A percentile compares a stretch with the other conserved stretches of the same genome.
Conservation (phyloP, 768 basidiomycete species). For the Auriscalpium vulgare region DNA sequence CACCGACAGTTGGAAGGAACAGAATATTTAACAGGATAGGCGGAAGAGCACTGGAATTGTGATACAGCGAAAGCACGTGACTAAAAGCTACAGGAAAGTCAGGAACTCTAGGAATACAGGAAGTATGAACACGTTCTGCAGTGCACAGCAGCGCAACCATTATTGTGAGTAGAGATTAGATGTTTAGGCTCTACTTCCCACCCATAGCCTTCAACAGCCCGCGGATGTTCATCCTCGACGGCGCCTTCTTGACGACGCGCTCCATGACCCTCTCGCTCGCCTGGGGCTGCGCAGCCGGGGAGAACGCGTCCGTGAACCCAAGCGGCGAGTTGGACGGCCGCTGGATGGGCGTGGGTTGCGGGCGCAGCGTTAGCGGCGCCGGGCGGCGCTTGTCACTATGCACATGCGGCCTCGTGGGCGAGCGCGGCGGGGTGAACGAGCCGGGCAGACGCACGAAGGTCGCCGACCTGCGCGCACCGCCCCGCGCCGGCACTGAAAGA, state of each 20-base stretch:
- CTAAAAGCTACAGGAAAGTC: not conserved
- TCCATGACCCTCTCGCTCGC: not conserved
- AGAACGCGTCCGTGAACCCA: not conserved
- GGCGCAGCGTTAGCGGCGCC: not conserved
- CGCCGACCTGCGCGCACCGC: not conserved
- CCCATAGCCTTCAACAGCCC: not conserved
- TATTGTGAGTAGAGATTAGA: not conserved
- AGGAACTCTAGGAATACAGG: not conserved
- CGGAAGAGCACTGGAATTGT: too few species aligned
- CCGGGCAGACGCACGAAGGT: not conserved
- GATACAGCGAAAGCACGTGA: not conserved
- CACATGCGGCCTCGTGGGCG: not conserved
- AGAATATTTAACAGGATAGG: too few species aligned
- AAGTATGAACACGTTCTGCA: not conserved
- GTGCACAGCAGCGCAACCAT: not conserved
- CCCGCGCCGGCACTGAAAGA: constrained; percentile 10
- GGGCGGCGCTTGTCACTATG: not conserved
- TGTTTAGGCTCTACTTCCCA: not conserved
- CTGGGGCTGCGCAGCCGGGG: not conserved
- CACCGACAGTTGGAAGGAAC: too few species aligned
- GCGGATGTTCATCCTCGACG: not conserved
- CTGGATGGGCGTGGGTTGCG: not conserved
- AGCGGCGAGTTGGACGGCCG: not conserved
- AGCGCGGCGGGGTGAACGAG: not conserved
- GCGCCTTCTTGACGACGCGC: not conserved